These are phyloP conservation scores for Coleophoma eucalyptorum DNA, from an alignment of 2,329 filamentous ascomycete species.

Conservation along the genomic window DNA sequence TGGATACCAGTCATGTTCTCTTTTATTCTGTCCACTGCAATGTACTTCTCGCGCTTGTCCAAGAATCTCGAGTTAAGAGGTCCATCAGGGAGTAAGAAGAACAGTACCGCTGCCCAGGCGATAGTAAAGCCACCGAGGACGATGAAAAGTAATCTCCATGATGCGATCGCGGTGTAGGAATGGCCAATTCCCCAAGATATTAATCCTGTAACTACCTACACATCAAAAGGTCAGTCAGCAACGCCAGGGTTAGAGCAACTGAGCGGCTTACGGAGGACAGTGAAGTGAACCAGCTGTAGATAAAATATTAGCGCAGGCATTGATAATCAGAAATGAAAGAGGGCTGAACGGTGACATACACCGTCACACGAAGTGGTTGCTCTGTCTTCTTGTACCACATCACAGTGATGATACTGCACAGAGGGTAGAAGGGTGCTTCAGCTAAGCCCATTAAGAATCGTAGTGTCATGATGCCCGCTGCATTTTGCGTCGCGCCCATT, in stretches of 20 bases:
- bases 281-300: conserved; percentile 65
- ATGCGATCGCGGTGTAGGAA: conserved; percentile 14
- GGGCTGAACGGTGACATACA: conserved; percentile 69
- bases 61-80: conserved; percentile 4
- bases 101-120: conserved; percentile 31
- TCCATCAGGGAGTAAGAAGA: conserved; percentile 31
- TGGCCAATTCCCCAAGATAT: conserved; percentile 28
- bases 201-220: conserved; percentile 56
- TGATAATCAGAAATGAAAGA: background rate
- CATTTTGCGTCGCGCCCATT: conserved; percentile 68
- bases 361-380: conserved; percentile 74
- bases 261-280: conserved; percentile 34
- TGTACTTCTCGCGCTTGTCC: conserved; percentile 2
- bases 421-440: conserved; percentile 75
- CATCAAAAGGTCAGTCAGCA: too few relatives aligned
- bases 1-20: conserved; percentile 10
- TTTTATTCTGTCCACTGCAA: conserved; percentile 3
- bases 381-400: conserved; percentile 72
- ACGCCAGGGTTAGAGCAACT: too few relatives aligned
- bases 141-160: conserved; percentile 41
- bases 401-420: conserved; percentile 67
- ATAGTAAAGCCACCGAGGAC: conserved; percentile 37
- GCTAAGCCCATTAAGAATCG: conserved; percentile 57
- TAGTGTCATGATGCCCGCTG: conserved; percentile 63
- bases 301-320: too few relatives aligned